Evolutionary conservation across 768 basidiomycete species (phyloP).

Genomic region (Asterophora lycoperdoides): DNA sequence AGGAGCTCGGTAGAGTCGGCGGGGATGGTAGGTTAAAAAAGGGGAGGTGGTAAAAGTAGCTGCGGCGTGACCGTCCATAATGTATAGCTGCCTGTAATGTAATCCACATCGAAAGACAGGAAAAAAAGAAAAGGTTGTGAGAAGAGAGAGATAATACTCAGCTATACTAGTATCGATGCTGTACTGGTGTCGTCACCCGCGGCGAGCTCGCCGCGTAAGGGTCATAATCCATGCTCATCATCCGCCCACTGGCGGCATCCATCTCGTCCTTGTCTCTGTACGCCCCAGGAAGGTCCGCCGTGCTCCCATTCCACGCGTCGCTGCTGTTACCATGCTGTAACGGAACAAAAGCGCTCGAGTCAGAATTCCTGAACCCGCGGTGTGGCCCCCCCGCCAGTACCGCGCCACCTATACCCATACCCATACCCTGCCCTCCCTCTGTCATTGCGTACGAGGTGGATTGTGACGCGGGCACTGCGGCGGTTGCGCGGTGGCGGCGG

Average conservation of each 20-base stretch:
- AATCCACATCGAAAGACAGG: background rate
- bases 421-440: constrained; percentile 13
- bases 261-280: constrained; percentile 30
- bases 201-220: constrained; percentile 29
- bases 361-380: constrained; percentile 43
- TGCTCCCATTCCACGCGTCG: constrained; percentile 57
- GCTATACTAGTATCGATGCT: constrained; percentile 13
- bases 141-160: constrained; percentile 3
- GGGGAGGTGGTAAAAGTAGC: background rate
- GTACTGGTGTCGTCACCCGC: constrained; percentile 8
- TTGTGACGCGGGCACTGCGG: constrained; percentile 10
- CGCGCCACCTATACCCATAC: constrained; percentile 3
- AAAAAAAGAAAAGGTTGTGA: background rate
- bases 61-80: constrained; percentile 9
- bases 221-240: constrained; percentile 29
- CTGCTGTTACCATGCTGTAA: constrained; percentile 58
- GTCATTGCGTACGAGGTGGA: constrained; percentile 24
- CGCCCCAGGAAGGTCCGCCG: constrained; percentile 34
- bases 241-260: constrained; percentile 19
- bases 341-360: constrained; percentile 71
- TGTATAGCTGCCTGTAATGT: background rate
- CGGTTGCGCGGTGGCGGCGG: constrained; percentile 46
- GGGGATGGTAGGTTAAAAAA: background rate
- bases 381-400: constrained; percentile 19
- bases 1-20: background rate